phyloP scores from a whole-genome alignment of 345 rosid genomes.

The Moricandia arvensis region DNA sequence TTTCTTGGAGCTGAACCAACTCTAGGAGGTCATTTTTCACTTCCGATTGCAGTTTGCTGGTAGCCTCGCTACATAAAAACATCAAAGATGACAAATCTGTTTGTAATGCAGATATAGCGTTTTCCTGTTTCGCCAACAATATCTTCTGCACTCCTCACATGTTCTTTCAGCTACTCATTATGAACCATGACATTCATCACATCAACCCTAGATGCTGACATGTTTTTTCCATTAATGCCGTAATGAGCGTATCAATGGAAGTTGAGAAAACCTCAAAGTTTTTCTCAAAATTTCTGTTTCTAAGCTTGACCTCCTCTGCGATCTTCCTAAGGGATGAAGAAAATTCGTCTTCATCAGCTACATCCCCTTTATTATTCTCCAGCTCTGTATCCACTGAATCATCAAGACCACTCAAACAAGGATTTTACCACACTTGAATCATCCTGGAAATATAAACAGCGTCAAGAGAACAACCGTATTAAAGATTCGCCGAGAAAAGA shows the following conservation, averaged over 20 bases:
- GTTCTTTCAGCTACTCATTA: conserved; percentile 55
- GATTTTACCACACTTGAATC: conserved; percentile 24
- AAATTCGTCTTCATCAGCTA: conserved; percentile 44
- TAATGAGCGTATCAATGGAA: conserved; percentile 52
- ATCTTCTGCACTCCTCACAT: conserved; percentile 46
- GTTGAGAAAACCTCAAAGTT: conserved; percentile 52
- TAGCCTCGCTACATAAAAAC: conserved; percentile 61
- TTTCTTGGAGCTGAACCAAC: conserved; percentile 43
- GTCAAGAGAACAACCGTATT: conserved; percentile 6
- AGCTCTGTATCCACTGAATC: conserved; percentile 38
- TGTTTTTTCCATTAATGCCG: conserved; percentile 40
- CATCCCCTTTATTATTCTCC: conserved; percentile 38
- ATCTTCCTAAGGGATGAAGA: conserved; percentile 51
- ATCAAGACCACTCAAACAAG: conserved; percentile 43
- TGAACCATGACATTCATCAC: conserved; percentile 38
- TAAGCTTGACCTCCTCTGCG: conserved; percentile 49
- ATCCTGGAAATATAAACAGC: background rate
- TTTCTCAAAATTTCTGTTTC: conserved; percentile 46
- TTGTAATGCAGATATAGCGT: conserved; percentile 46
- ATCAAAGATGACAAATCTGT: conserved; percentile 47
- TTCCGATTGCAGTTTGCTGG: conserved; percentile 55
- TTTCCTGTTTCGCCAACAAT: conserved; percentile 53
- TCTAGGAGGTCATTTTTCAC: conserved; percentile 49
- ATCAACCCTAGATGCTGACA: conserved; percentile 46
- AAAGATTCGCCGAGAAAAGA: background rate